phyloP scores from a whole-genome alignment of 169 alveolate genomes.

The Sarcocystis neurona region DNA sequence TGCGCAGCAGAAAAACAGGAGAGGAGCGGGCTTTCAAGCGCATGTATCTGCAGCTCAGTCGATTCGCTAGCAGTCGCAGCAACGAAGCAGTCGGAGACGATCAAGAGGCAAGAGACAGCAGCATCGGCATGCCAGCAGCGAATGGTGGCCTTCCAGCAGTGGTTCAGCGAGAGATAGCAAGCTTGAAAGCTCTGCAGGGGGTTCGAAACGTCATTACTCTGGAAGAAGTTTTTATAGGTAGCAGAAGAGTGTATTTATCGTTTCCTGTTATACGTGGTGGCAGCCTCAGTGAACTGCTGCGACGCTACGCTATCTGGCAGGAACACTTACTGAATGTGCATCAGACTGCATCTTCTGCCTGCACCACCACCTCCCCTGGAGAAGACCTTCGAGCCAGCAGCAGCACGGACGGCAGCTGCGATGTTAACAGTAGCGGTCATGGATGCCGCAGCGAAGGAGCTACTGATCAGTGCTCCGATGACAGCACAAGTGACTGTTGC shows the following conservation, averaged over 20 bases:
- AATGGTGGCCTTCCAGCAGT: constrained; percentile 45
- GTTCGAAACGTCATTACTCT: constrained; percentile 34
- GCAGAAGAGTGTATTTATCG: constrained; percentile 43
- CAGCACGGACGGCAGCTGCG: too few species aligned
- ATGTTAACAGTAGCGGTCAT: too few species aligned
- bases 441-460: too few species aligned
- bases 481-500: too few species aligned
- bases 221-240: constrained; percentile 39
- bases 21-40: constrained; percentile 60
- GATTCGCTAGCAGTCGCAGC: neutral
- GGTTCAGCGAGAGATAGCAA: constrained; percentile 50
- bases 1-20: constrained; percentile 26
- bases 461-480: too few species aligned
- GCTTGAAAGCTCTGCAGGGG: neutral
- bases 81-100: neutral
- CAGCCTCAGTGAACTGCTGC: constrained; percentile 39
- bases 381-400: too few species aligned
- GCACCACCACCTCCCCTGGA: too few species aligned
- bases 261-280: constrained; percentile 62
- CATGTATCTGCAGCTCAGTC: constrained; percentile 38
- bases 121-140: neutral
- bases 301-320: constrained; percentile 33
- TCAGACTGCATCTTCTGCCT: neutral
- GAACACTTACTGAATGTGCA: neutral
- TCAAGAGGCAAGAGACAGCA: neutral